Evolutionary conservation across 1,139 yeast genomes (phyloP).

Genomic region (Nakaseomyces sp.): DNA sequence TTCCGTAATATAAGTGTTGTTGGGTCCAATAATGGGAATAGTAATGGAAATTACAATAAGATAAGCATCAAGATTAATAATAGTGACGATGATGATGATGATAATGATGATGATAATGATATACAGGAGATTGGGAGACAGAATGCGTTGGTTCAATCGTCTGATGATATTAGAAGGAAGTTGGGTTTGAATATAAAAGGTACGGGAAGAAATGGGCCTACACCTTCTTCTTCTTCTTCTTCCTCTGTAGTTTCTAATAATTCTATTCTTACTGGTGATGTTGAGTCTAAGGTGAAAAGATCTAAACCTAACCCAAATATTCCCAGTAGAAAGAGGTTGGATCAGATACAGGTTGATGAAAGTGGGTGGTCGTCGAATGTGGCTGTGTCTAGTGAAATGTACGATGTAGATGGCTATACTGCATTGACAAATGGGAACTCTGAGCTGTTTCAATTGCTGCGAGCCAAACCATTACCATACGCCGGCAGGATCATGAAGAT

Average conservation of each 20-base stretch:
- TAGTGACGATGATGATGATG: neutral
- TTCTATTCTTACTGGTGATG: neutral
- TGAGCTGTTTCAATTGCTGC: neutral
- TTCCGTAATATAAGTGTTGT: constrained; percentile 16
- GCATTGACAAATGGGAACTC: constrained; percentile 3
- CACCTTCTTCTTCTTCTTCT: neutral
- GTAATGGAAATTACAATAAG: no score
- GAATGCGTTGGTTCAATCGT: neutral
- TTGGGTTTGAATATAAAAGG: neutral
- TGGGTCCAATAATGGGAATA: neutral
- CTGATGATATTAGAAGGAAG: neutral
- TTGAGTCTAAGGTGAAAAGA: neutral
- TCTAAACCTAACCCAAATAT: neutral
- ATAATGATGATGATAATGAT: neutral
- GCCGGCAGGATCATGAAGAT: constrained; percentile 41
- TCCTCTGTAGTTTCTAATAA: no score
- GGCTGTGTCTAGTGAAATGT: constrained; percentile 13
- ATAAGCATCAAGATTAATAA: neutral
- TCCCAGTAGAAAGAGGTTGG: neutral
- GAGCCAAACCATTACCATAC: neutral
- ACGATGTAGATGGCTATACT: neutral
- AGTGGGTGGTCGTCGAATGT: neutral
- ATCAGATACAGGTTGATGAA: neutral
- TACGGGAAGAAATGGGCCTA: neutral
- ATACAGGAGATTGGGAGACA: neutral